Percentiles rank a stretch among this genome's conserved stretches.
These are phyloP conservation scores for Trichosporon faecale DNA, from an alignment of 1,284 basidiomycete genomes.

Conservation along the genomic window DNA sequence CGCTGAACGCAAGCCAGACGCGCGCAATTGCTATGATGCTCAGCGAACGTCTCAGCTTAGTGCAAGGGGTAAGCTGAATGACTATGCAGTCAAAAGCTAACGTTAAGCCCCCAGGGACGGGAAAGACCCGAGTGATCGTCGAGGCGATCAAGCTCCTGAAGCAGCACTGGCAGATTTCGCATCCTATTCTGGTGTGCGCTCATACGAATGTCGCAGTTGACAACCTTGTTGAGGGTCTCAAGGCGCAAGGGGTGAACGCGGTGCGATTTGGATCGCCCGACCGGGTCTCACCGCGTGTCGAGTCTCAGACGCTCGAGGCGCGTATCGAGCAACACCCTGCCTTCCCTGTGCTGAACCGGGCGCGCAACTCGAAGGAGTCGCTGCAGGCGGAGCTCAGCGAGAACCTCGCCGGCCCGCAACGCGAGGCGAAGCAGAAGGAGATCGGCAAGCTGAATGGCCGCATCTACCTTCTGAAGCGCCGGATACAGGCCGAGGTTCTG, in stretches of 20 bases:
- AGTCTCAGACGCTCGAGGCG: constrained; percentile 64
- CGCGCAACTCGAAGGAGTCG: constrained; percentile 61
- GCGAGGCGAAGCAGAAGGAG: constrained; percentile 43
- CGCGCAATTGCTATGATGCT: constrained; percentile 85
- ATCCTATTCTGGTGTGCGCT: constrained; percentile 82
- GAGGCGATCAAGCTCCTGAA: constrained; percentile 80
- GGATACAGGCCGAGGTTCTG: constrained; percentile 58
- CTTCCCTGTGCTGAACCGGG: constrained; percentile 54
- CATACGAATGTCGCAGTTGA: constrained; percentile 96
- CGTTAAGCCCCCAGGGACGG: constrained; percentile 83
- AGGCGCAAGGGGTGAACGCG: constrained; percentile 62
- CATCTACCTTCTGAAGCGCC: constrained; percentile 29
- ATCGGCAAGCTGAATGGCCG: constrained; percentile 54
- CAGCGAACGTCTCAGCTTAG: constrained; percentile 68
- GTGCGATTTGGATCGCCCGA: constrained; percentile 69
- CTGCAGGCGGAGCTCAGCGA: constrained; percentile 52
- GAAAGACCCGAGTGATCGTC: constrained; percentile 89
- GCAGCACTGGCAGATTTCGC: constrained; percentile 71
- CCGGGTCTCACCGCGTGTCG: constrained; percentile 62
- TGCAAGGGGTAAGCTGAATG: constrained; percentile 71
- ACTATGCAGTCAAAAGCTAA: not conserved
- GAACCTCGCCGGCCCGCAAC: constrained; percentile 19
- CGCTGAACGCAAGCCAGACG: constrained; percentile 73
- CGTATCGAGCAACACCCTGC: constrained; percentile 65
- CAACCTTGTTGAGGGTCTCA: constrained; percentile 72